Percentiles rank a stretch among this genome's conserved stretches.
phyloP scores from a whole-genome alignment of 2,329 filamentous ascomycete species.

The Stachybotrys chartarum region DNA sequence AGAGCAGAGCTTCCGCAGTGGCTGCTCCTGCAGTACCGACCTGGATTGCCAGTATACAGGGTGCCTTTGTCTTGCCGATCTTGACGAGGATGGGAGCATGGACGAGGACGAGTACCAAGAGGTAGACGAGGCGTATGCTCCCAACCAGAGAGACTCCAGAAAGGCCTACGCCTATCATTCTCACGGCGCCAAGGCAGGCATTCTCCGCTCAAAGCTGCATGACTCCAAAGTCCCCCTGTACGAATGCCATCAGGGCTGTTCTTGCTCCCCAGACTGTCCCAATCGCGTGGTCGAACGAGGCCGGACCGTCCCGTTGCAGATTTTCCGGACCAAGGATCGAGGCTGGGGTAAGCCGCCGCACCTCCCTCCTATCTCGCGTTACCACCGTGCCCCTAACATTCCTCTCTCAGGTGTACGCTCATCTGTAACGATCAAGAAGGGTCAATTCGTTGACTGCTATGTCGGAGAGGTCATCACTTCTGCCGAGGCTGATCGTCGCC shows the following conservation, averaged over 20 bases:
- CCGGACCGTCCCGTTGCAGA: constrained; percentile 61
- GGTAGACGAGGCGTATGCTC: neutral
- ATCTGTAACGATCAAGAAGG: constrained; percentile 55
- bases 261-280: constrained; percentile 56
- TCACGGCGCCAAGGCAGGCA: constrained; percentile 42
- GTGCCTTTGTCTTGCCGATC: constrained; percentile 64
- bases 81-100: constrained; percentile 43
- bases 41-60: constrained; percentile 59
- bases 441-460: constrained; percentile 76
- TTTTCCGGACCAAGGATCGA: constrained; percentile 65
- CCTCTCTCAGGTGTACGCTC: constrained; percentile 50
- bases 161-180: constrained; percentile 58
- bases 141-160: constrained; percentile 12
- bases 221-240: constrained; percentile 59
- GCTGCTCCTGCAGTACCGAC: constrained; percentile 58
- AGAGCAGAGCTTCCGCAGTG: constrained; percentile 55
- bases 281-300: constrained; percentile 74
- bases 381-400: neutral
- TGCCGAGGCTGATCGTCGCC: constrained; percentile 57
- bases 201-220: constrained; percentile 44
- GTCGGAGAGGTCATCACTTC: constrained; percentile 64
- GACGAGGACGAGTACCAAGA: constrained; percentile 18
- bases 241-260: constrained; percentile 70
- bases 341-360: constrained; percentile 59
- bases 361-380: neutral